Base-by-base conservation (phyloP, 768 basidiomycete genomes). In the Podaxis sp. region DNA sequence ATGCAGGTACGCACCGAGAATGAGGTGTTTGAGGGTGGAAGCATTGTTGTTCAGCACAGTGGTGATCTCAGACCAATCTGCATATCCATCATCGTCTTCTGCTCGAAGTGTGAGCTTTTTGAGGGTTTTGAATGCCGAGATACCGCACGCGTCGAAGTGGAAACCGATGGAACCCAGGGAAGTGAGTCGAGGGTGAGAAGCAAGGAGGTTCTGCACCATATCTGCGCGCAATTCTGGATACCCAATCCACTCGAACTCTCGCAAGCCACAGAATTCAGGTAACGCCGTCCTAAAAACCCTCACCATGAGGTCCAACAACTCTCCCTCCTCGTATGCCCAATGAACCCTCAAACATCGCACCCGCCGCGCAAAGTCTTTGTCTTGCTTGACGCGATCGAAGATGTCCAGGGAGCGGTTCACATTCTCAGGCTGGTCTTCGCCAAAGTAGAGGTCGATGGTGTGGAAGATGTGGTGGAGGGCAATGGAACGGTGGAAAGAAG, bases 221-320 rank as follows among this genome's bases (percentile, higher is more conserved):
- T 88, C 86, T n/a, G 78, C 84, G 9, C 83, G 78, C 73, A 89
- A 75, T 68, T 89, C 88, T 1, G 87, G 88, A 67, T 89, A 89
- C 4, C 88, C 87, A n/a, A 89, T 88, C 88, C 88, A 89, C 71
- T 89, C 87, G 67, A 89, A 87, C 64, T 87, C 86, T 12, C 76
- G 69, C 11, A 89, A 74, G 7, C 81, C 80, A 62, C 76, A 85
- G 73, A 89, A 88, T 47, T 84, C 84, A 0, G 86, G 86, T 13
- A 90, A 76, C 1, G 86, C 81, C 8, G 82, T 84, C 59, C 82
- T 82, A 72, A 89, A 86, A 50, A 88, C 83, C 81, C 86, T 77
- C 24, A 78, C 73, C 81, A 87, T 85, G 15, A 87, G 71, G 66
- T 85, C 85, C 13, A 88, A 74, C 80, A 86, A 84, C 59, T 88